These are phyloP conservation scores for Leptosphaerulina australis DNA, from an alignment of 2,329 filamentous ascomycete species.

Conservation along the genomic window DNA sequence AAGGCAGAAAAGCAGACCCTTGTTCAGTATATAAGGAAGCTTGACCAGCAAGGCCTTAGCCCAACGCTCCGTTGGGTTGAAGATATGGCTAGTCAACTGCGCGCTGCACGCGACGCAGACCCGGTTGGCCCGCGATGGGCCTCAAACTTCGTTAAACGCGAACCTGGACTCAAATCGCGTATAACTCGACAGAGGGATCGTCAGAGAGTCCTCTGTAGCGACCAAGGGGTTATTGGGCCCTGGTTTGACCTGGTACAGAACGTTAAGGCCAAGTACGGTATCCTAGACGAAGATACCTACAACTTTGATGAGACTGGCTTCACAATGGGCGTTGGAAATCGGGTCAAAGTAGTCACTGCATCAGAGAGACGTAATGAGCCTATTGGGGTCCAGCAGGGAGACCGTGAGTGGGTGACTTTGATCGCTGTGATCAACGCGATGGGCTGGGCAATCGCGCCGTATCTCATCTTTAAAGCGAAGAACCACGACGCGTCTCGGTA, in stretches of 20 bases:
- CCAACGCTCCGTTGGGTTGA: constrained; percentile 9
- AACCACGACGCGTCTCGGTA: too few relatives aligned
- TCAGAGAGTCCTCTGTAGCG: too few relatives aligned
- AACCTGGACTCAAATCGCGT: constrained; percentile 13
- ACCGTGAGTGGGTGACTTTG: constrained; percentile 22
- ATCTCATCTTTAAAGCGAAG: constrained; percentile 21
- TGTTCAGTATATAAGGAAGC: constrained; percentile 16
- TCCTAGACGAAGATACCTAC: too few relatives aligned
- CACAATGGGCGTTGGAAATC: too few relatives aligned
- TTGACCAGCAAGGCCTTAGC: constrained; percentile 16
- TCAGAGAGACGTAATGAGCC: constrained; percentile 1
- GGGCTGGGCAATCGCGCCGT: constrained; percentile 18
- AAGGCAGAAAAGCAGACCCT: constrained; percentile 14
- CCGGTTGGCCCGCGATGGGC: constrained; percentile 16
- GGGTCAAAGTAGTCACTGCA: too few relatives aligned
- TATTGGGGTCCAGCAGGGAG: constrained; percentile 7
- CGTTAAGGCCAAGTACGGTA: constrained; percentile 17
- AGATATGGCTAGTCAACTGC: constrained; percentile 18
- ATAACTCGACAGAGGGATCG: constrained; percentile 9
- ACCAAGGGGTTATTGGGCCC: constrained; percentile 15
- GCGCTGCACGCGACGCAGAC: too few relatives aligned
- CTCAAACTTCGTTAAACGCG: constrained; percentile 10
- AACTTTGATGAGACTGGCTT: too few relatives aligned
- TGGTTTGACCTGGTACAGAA: constrained; percentile 22
- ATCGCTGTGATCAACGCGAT: constrained; percentile 18